These are phyloP conservation scores for Castanea crenata DNA, from an alignment of 306 rosid genomes.

Conservation along the genomic window DNA sequence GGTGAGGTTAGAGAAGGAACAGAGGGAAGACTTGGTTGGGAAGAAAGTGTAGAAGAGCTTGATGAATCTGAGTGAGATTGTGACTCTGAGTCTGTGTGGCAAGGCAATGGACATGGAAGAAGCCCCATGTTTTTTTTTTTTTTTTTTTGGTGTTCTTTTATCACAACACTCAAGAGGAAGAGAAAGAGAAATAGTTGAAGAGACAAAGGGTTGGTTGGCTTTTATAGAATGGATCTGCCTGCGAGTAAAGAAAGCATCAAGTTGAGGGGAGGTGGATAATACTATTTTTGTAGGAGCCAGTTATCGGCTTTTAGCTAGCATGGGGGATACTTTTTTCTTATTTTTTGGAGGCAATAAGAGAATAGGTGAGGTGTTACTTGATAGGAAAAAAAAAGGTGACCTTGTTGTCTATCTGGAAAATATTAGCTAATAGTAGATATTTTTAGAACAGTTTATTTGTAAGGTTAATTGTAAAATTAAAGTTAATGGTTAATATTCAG, in stretches of 20 bases:
- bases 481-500: no score
- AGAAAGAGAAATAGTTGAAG: neutral
- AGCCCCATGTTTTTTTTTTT: slow-evolving; percentile 36
- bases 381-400: no score
- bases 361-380: no score
- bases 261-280: neutral
- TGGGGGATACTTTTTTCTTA: no score
- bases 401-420: no score
- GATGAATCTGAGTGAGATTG: slow-evolving; percentile 29
- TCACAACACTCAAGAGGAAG: neutral
- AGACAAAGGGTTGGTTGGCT: slow-evolving; percentile 1
- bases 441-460: no score
- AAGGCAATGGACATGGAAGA: slow-evolving; percentile 40
- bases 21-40: slow-evolving; percentile 73
- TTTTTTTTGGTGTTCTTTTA: no score
- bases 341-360: no score
- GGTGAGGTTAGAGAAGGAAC: slow-evolving; percentile 57
- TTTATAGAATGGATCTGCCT: slow-evolving; percentile 20
- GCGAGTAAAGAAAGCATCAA: neutral
- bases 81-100: slow-evolving; percentile 22
- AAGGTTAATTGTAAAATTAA: no score
- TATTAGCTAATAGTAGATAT: no score
- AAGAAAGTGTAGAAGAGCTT: slow-evolving; percentile 47
- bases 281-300: no score
- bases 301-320: no score